A percentile compares a stretch with the other conserved stretches of the same genome.
phyloP scores from a whole-genome alignment of 148 eudicot genomes.

The Chenopodium berlandieri region DNA sequence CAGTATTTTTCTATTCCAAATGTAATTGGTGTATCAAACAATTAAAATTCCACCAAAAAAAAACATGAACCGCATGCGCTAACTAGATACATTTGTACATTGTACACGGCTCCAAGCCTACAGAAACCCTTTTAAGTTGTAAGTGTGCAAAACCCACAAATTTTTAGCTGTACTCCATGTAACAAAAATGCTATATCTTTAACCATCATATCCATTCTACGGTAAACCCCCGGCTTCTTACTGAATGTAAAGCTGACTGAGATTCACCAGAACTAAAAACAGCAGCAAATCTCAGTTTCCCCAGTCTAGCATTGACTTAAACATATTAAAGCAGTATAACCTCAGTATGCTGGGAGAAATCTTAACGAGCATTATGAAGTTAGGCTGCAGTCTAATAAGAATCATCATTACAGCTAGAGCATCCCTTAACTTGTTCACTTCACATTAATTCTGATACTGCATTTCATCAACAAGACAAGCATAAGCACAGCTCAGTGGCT shows the following conservation, averaged over 20 bases:
- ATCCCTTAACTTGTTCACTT: constrained; percentile 7
- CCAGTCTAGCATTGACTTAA: constrained; percentile 10
- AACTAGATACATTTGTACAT: constrained; percentile 31
- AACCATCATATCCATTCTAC: not conserved
- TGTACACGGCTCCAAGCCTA: constrained; percentile 15
- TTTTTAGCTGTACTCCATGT: constrained; percentile 19
- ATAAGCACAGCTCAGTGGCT: not conserved
- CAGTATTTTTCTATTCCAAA: not conserved
- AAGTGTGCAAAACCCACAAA: constrained; percentile 14
- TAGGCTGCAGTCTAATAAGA: constrained; percentile 6
- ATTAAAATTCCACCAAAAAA: not conserved
- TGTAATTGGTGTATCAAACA: not conserved
- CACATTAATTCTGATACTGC: constrained; percentile 4
- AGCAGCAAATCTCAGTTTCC: constrained; percentile 46
- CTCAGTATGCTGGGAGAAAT: not conserved
- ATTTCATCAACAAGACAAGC: constrained; percentile 2
- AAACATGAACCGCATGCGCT: constrained; percentile 2
- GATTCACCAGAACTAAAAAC: constrained; percentile 36
- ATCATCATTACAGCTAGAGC: constrained; percentile 16
- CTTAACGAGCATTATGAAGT: not conserved
- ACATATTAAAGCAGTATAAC: not conserved
- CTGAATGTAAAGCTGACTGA: constrained; percentile 35
- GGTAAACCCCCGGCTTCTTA: not conserved
- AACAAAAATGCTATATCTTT: constrained; percentile 16
- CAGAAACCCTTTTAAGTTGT: not conserved